phyloP scores from a whole-genome alignment of 2,329 filamentous ascomycete genomes.

The Lasiodiplodia theobromae region DNA sequence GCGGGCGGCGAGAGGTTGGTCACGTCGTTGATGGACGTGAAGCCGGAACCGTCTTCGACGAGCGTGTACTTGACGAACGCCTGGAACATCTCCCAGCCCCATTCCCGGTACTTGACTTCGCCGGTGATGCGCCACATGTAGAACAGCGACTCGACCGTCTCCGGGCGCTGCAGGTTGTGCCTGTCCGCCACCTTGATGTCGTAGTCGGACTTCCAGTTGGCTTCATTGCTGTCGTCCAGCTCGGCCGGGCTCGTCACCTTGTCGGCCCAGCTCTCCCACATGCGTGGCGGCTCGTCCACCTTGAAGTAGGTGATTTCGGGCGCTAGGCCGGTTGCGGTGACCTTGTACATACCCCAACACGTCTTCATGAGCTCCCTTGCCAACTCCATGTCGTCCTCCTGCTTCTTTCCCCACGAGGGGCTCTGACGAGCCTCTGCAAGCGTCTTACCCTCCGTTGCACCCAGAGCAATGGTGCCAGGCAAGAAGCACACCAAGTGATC shows the following conservation, averaged over 20 bases:
- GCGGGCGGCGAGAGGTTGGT: slow-evolving; percentile 71
- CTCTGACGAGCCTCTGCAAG: slow-evolving; percentile 77
- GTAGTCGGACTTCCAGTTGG: slow-evolving; percentile 79
- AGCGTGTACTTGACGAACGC: slow-evolving; percentile 86
- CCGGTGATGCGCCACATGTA: slow-evolving; percentile 99
- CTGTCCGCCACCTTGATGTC: slow-evolving; percentile 80
- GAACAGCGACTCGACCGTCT: slow-evolving; percentile 95
- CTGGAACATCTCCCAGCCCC: slow-evolving; percentile 99
- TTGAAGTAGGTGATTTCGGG: slow-evolving; percentile 94
- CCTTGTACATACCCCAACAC: slow-evolving; percentile 97
- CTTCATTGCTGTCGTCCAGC: slow-evolving; percentile 51
- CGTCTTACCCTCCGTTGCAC: slow-evolving; percentile 78
- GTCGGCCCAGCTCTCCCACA: slow-evolving; percentile 60
- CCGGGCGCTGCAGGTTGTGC: slow-evolving; percentile 93
- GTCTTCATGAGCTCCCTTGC: slow-evolving; percentile 93
- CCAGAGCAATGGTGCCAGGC: slow-evolving; percentile 92
- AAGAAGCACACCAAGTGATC: slow-evolving; percentile 98
- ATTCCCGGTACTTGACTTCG: slow-evolving; percentile 86
- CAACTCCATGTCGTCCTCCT: slow-evolving; percentile 86
- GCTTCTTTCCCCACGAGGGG: slow-evolving; percentile 73
- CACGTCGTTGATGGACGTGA: slow-evolving; percentile 81
- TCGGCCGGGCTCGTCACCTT: slow-evolving; percentile 53
- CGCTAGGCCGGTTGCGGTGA: slow-evolving; percentile 87
- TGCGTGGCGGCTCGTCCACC: slow-evolving; percentile 71
- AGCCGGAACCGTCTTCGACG: slow-evolving; percentile 78